Conservation (phyloP, 768 basidiomycete genomes). For the Sarcodon sp. region DNA sequence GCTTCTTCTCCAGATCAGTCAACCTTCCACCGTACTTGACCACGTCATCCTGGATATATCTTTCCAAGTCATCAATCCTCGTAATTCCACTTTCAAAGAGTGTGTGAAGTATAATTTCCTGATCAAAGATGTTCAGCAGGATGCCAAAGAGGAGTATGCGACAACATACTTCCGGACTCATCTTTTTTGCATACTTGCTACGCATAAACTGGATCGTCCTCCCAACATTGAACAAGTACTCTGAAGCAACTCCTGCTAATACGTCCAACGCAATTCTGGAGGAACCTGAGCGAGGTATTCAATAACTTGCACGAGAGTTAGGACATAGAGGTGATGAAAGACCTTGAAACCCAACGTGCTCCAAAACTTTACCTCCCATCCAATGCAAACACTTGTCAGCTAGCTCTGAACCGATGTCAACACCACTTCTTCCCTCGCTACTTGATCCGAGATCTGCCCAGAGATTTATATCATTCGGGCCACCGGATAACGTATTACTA, state of each 20-base stretch:
- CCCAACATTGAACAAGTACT: constrained; percentile 80
- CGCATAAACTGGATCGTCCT: constrained; percentile 69
- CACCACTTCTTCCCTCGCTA: constrained; percentile 3
- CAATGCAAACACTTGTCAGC: constrained; percentile 56
- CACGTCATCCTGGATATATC: constrained; percentile 83
- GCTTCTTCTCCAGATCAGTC: constrained; percentile 74
- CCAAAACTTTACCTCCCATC: constrained; percentile 67
- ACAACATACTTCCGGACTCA: constrained; percentile 70
- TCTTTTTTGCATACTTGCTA: constrained; percentile 68
- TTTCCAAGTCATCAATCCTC: constrained; percentile 66
- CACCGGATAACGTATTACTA: not conserved
- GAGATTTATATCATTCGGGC: too few relatives aligned
- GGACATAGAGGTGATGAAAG: constrained; percentile 12
- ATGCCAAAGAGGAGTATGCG: not conserved
- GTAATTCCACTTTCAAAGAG: constrained; percentile 83
- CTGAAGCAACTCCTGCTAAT: constrained; percentile 60
- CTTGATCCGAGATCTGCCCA: too few relatives aligned
- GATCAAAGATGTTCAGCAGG: not conserved
- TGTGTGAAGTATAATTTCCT: constrained; percentile 92
- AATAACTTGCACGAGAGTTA: not conserved
- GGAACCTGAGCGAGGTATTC: constrained; percentile 32
- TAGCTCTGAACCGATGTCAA: constrained; percentile 46
- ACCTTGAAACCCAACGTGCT: constrained; percentile 93
- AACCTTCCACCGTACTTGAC: constrained; percentile 70
- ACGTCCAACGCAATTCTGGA: constrained; percentile 71